Base-by-base conservation (phyloP, 371 early-diverging fungal species). In the Apophysomyces variabilis region DNA sequence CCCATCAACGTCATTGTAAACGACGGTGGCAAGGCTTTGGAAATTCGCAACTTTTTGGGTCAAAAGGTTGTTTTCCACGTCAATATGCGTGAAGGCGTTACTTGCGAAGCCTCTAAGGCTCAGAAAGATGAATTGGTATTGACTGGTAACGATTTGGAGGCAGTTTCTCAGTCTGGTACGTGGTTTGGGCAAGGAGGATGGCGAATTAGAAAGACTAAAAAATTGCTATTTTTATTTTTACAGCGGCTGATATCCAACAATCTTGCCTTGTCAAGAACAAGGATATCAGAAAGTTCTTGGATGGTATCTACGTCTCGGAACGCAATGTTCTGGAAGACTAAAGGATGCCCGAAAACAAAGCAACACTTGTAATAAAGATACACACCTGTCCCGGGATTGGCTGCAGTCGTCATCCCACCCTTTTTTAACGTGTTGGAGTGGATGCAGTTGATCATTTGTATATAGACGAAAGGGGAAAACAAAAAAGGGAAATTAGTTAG, bases 271-370 rank as follows among this genome's bases (percentile, higher is more conserved):
- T 91, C 72, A 92, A 89, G 84, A 91, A 91, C 81, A 89, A 92
- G 87, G 95, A 95, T 95, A 96, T 96, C 87, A 95, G 99, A 89
- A 98, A 98, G 88, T 99, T 99, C 94, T 89, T 99, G 84, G 99
- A 99, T 85, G 99, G 97, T 90, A 92, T 98, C 93, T 98, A 96
- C 90, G 95, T 98, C 70, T 95, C 96, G 65, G 93, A 94, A 86
- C 78, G 78, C 64, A 75, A 71, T 60, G 77, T 81, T 46, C 58
- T 81, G 50, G 82, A 81, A 66, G 60, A 45, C 39, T 50, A 50
- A 21, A 50, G n/a, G 32, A 26, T 26, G 32, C 32, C 32, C 32
- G 3, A 21, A 18, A n/a, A 16, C n/a, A 18, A 21, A 14, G 13
- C 11, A 56, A 35, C 57, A 57, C 38, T 47, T 66, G 54, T 50